Percentiles rank a stretch among this genome's conserved stretches.
Evolutionary conservation across 1,284 basidiomycete genomes (phyloP).

Genomic region (Malassezia vespertilionis): DNA sequence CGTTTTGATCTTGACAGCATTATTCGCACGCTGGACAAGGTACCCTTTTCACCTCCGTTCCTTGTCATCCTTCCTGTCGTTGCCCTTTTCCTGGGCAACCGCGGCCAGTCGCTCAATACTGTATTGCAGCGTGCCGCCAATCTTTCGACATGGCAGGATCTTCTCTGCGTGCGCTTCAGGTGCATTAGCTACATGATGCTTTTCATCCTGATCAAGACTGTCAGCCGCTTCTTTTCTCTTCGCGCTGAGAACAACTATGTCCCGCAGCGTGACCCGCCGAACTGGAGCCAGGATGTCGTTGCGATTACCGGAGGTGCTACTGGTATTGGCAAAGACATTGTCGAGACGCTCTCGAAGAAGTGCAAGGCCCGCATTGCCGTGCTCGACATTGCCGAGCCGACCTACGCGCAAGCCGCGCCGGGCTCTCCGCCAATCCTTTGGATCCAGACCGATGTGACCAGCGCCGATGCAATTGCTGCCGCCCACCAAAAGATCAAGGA

Average conservation of each 20-base stretch:
- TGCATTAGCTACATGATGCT: constrained; percentile 28
- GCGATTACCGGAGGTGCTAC: constrained; percentile 43
- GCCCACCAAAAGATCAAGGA: constrained; percentile 35
- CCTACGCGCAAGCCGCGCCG: constrained; percentile 25
- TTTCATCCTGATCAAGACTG: constrained; percentile 26
- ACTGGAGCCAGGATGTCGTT: constrained; percentile 38
- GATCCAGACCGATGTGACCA: constrained; percentile 41
- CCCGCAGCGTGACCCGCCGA: constrained; percentile 25
- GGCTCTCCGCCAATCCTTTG: constrained; percentile 43
- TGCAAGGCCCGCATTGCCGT: constrained; percentile 38
- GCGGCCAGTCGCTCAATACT: constrained; percentile 4
- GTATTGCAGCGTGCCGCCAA: constrained; percentile 4
- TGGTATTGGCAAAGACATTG: constrained; percentile 43
- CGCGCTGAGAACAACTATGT: constrained; percentile 32
- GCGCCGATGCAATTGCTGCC: constrained; percentile 26
- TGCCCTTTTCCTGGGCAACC: constrained; percentile 25
- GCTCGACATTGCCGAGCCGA: constrained; percentile 38
- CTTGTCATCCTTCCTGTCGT: constrained; percentile 30
- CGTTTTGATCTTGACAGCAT: constrained; percentile 28
- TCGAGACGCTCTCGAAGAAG: constrained; percentile 32
- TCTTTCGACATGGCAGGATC: constrained; percentile 4
- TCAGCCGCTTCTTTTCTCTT: constrained; percentile 31
- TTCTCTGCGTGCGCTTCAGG: constrained; percentile 29
- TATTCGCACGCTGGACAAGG: constrained; percentile 22
- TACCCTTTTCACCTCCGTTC: constrained; percentile 33